phyloP scores from a whole-genome alignment of 2,329 filamentous ascomycete species.

The Cytospora paraplurivora region DNA sequence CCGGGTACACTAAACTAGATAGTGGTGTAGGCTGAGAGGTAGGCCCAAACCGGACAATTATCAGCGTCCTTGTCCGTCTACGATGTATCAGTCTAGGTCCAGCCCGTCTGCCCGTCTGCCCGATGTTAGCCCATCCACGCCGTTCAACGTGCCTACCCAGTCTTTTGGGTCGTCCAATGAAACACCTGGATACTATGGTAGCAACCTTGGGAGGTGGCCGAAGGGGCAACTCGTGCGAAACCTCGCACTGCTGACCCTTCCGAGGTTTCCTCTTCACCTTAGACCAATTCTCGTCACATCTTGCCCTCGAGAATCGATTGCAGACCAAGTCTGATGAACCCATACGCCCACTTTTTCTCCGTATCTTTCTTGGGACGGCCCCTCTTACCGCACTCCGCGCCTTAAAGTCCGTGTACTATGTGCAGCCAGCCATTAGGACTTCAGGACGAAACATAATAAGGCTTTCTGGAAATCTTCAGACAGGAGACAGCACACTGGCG shows the following conservation, averaged over 20 bases:
- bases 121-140: neutral
- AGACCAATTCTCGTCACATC: neutral
- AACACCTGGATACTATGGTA: too few species aligned
- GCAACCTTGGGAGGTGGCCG: slow-evolving; percentile 3
- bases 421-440: neutral
- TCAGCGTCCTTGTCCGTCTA: neutral
- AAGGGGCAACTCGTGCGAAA: slow-evolving; percentile 6
- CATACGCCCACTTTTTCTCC: slow-evolving; percentile 13
- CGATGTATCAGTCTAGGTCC: too few species aligned
- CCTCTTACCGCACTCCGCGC: slow-evolving; percentile 27
- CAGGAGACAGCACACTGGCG: neutral
- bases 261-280: neutral
- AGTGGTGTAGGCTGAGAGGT: neutral
- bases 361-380: slow-evolving; percentile 19
- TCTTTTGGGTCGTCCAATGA: neutral
- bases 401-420: neutral
- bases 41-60: neutral
- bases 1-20: too few species aligned
- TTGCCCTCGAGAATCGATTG: slow-evolving; percentile 4
- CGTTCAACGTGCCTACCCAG: neutral
- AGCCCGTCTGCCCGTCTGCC: neutral
- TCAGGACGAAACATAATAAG: neutral
- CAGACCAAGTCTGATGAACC: neutral
- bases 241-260: neutral
- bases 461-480: neutral